These are phyloP conservation scores for Penicillium longicatenatum DNA, from an alignment of 495 filamentous ascomycete species.

Conservation along the genomic window DNA sequence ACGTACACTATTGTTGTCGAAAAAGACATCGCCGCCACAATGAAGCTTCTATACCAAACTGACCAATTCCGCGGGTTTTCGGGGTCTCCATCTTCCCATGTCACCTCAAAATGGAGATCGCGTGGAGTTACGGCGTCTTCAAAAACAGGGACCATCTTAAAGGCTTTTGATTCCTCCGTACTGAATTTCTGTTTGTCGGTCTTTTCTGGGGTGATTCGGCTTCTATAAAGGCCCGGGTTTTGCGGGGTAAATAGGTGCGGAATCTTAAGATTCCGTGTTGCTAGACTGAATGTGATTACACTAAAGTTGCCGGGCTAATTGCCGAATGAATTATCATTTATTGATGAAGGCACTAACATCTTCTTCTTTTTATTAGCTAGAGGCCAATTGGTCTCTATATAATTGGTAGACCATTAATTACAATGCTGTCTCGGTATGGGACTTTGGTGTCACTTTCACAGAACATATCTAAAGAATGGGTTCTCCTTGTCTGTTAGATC, in stretches of 20 bases:
- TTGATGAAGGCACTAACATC: too few relatives aligned
- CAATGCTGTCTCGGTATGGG: background rate
- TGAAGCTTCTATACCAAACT: slow-evolving; percentile 60
- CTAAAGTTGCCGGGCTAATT: too few relatives aligned
- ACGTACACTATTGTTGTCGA: slow-evolving; percentile 62
- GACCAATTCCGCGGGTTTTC: slow-evolving; percentile 73
- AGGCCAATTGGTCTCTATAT: background rate
- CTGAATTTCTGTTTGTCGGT: background rate
- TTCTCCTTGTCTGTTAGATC: slow-evolving; percentile 80
- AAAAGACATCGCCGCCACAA: slow-evolving; percentile 62
- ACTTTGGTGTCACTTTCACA: slow-evolving; percentile 33
- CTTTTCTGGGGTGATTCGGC: background rate
- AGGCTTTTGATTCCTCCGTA: background rate
- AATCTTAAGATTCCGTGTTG: slow-evolving; percentile 28
- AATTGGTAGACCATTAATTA: background rate
- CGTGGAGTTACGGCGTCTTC: background rate
- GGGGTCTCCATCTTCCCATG: slow-evolving; percentile 58
- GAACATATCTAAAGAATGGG: slow-evolving; percentile 70
- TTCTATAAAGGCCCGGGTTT: slow-evolving; percentile 3
- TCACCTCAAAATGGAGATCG: slow-evolving; percentile 65
- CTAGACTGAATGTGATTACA: background rate
- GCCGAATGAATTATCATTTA: too few relatives aligned
- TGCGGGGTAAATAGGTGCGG: slow-evolving; percentile 15
- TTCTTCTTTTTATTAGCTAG: background rate
- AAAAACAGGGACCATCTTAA: background rate